Percentiles rank a stretch among this genome's conserved stretches.
Evolutionary conservation across 768 basidiomycete species (phyloP).

Genomic region (Antrodiella citrinella): DNA sequence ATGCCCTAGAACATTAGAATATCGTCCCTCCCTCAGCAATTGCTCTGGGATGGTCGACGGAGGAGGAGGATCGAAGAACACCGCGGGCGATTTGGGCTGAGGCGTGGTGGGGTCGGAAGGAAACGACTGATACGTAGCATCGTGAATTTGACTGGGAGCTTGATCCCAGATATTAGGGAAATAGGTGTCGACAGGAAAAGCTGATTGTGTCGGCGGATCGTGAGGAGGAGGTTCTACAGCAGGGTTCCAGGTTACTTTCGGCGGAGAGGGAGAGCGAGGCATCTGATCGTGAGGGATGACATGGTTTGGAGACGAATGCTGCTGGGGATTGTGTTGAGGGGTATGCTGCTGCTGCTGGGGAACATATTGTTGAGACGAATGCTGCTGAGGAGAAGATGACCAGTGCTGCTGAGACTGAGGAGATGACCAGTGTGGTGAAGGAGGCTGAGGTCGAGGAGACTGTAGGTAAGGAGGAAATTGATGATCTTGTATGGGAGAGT

Average conservation of each 20-base stretch:
- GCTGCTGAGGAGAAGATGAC: conserved; percentile 7
- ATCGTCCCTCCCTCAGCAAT: conserved; percentile 65
- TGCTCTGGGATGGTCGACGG: conserved; percentile 57
- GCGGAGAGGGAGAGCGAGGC: conserved; percentile 47
- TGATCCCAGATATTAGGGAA: conserved; percentile 87
- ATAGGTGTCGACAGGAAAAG: conserved; percentile 67
- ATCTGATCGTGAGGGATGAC: neutral
- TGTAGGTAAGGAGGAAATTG: too few species aligned
- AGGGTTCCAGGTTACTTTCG: conserved; percentile 73
- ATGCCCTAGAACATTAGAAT: conserved; percentile 46
- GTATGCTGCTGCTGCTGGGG: conserved; percentile 14
- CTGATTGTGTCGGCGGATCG: conserved; percentile 40
- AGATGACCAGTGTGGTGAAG: neutral
- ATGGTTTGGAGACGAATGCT: conserved; percentile 12
- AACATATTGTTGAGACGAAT: conserved; percentile 13
- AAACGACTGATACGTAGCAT: conserved; percentile 26
- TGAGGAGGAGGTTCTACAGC: conserved; percentile 74
- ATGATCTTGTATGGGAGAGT: too few species aligned
- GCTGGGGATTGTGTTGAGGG: conserved; percentile 19
- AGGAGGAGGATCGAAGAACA: conserved; percentile 56
- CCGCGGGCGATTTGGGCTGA: conserved; percentile 26
- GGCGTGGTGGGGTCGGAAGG: conserved; percentile 26
- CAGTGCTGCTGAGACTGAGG: neutral
- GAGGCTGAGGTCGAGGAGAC: too few species aligned
- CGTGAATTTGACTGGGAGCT: conserved; percentile 33